These are phyloP conservation scores for Agarophyton chilense DNA, from an alignment of 23 red algal genomes.

Conservation along the genomic window DNA sequence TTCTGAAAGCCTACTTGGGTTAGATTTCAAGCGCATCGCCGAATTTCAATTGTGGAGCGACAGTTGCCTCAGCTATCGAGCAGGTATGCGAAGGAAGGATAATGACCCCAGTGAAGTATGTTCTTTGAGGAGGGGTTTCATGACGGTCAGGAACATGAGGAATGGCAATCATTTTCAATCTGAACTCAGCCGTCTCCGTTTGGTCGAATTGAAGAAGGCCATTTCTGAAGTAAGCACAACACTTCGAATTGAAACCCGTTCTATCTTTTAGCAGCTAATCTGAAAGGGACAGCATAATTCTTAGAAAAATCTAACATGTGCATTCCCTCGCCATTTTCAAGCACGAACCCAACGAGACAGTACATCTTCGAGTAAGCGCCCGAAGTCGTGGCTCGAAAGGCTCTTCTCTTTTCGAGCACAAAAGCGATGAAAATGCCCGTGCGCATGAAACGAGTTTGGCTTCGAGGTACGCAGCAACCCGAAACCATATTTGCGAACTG, in stretches of 20 bases:
- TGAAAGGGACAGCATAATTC: neutral
- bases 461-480: neutral
- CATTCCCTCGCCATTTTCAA: neutral
- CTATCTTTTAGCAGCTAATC: conserved; percentile 1
- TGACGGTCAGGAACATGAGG: neutral
- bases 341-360: neutral
- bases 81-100: neutral
- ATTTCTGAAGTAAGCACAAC: neutral
- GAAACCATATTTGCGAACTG: neutral
- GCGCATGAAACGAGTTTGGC: neutral
- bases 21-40: neutral
- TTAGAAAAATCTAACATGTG: conserved; percentile 8
- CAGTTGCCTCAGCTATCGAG: neutral
- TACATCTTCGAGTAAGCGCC: neutral
- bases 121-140: neutral
- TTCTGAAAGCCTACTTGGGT: neutral
- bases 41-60: neutral
- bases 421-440: neutral
- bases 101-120: neutral
- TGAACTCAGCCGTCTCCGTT: neutral
- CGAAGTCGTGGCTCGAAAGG: neutral
- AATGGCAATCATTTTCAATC: neutral
- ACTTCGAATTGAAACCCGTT: conserved; percentile 21
- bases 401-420: neutral
- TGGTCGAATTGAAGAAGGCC: conserved; percentile 3